Evolutionary conservation across 2,329 filamentous ascomycete genomes (phyloP), one percentile per base, ranked within the genome.

Genomic region (Fusarium devonianum): DNA sequence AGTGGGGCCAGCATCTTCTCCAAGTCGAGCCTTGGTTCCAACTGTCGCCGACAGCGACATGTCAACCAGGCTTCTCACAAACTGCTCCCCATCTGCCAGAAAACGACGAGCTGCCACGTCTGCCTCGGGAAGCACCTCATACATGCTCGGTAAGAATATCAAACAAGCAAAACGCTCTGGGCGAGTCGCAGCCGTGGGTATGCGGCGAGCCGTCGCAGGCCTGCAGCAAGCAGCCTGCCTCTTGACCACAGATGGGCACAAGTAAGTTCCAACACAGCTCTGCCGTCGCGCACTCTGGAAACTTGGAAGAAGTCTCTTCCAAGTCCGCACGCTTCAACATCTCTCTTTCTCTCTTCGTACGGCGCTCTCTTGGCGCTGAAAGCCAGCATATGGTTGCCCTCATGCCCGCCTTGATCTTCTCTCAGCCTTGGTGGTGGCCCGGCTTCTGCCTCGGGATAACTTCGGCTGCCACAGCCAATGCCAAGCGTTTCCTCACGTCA

Each of bases 1-100:
- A 66, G 63, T 48, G 63, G 63, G 63, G 63, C n/a, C 57, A 60
- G 42, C 47, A 51, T 53, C 63, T 49, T 58, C 63, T 53, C 46
- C 55, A 54, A 37, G 41, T 35, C 39, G 41, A 60, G 54, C 35
- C 51, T 49, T 53, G 54, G 60, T 56, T 64, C 65, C 63, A 60
- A 66, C 52, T 53, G 53, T 56, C 38, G 50, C 41, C 49, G 50
- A 51, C 63, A 61, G 61, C 52, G 43, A 61, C 59, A 54, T 52
- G 17, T 61, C 41, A 39, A 50, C 53, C 49, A 62, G 40, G n/a
- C 36, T 33, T 50, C 44, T 28, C 50, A 32, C 47, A 47, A 12
- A 33, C 32, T 57, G 49, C 29, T 43, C 48, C 37, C 41, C n/a
- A 13, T 40, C 48, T 53, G 29, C 35, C 61, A 56, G 46, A 54